Evolutionary conservation across 805 yeast genomes (phyloP).

Genomic region (Ogataea philodendri): DNA sequence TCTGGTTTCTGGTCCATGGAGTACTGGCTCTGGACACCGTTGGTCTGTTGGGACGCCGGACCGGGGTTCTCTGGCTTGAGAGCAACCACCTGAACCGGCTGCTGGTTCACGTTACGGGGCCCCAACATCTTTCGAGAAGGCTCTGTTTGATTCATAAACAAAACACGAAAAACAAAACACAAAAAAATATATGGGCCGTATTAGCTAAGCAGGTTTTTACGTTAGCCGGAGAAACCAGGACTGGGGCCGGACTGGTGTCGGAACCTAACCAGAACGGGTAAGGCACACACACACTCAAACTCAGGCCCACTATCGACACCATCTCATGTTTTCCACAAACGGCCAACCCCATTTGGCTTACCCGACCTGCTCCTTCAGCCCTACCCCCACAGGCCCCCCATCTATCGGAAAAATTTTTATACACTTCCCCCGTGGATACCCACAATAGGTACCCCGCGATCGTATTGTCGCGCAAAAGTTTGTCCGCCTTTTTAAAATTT

Average conservation of each 20-base stretch:
- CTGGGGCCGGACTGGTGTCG: no score
- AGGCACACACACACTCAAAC: no score
- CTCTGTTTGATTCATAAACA: conserved; percentile 8
- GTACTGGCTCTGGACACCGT: conserved; percentile 10
- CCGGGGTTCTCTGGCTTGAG: conserved; percentile 10
- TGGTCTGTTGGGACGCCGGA: background rate
- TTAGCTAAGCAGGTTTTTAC: conserved; percentile 4
- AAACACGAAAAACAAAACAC: conserved; percentile 8
- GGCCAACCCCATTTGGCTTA: no score
- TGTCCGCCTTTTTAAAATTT: conserved; percentile 8
- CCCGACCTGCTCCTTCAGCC: no score
- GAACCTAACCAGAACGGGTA: no score
- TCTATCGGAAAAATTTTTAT: conserved; percentile 9
- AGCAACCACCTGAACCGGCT: conserved; percentile 13
- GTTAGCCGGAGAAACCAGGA: no score
- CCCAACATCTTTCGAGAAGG: conserved; percentile 7
- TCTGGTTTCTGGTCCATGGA: conserved; percentile 14
- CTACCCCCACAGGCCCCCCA: no score
- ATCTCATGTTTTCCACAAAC: no score
- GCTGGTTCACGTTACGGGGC: conserved; percentile 10
- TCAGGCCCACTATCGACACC: no score
- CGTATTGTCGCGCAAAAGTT: conserved; percentile 7
- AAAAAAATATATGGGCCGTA: conserved; percentile 1
- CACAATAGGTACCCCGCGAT: conserved; percentile 8
- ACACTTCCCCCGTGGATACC: conserved; percentile 1